Percentiles rank a stretch among this genome's conserved stretches.
Evolutionary conservation across 2,329 filamentous ascomycete species (phyloP).

Genomic region (Lachnellula cervina): DNA sequence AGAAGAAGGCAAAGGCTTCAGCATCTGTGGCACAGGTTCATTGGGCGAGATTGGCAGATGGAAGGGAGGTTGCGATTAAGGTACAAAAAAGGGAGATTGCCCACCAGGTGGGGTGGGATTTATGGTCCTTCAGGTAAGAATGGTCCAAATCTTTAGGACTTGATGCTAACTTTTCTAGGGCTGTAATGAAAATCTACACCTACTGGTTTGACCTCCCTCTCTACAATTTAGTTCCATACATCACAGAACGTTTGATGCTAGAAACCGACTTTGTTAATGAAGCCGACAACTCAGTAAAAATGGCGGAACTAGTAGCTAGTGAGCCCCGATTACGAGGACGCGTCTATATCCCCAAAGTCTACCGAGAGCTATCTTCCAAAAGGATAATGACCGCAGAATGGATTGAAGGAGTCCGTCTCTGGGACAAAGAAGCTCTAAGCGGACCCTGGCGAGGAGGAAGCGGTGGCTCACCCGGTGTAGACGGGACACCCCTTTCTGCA

Average conservation of each 20-base stretch:
- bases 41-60: conserved; percentile 82
- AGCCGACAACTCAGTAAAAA: conserved; percentile 78
- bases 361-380: conserved; percentile 74
- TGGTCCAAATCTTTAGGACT: background rate
- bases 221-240: conserved; percentile 85
- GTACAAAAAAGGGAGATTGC: conserved; percentile 94
- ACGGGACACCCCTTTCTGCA: conserved; percentile 53
- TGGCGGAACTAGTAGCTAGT: conserved; percentile 69
- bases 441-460: conserved; percentile 73
- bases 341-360: conserved; percentile 85
- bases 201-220: conserved; percentile 90
- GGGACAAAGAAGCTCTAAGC: conserved; percentile 82
- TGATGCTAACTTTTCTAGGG: conserved; percentile 40
- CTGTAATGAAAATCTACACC: conserved; percentile 77
- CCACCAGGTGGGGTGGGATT: conserved; percentile 86
- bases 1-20: conserved; percentile 60
- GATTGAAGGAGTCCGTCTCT: conserved; percentile 91
- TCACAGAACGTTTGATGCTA: conserved; percentile 82
- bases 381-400: conserved; percentile 92
- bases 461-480: conserved; percentile 74
- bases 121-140: conserved; percentile 52
- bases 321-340: conserved; percentile 73
- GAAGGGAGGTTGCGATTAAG: conserved; percentile 89
- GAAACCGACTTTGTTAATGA: conserved; percentile 96
- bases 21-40: conserved; percentile 97